Evolutionary conservation across 2,329 filamentous ascomycete species (phyloP).

Genomic region (Alternaria rosae): DNA sequence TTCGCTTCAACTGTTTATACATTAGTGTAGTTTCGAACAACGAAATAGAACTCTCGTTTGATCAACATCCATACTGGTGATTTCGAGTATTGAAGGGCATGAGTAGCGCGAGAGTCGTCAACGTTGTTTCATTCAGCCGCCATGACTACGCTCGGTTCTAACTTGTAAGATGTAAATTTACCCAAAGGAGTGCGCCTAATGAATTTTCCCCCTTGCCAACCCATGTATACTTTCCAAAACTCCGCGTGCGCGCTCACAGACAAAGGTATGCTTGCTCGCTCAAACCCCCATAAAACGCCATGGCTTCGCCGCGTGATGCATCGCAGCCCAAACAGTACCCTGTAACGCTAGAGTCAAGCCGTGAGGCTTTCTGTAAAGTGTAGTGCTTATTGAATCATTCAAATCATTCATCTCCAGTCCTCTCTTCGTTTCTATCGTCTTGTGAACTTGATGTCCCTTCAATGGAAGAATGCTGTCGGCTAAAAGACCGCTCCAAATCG

Average conservation of each 20-base stretch:
- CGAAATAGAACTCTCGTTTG: background rate
- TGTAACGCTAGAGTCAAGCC: background rate
- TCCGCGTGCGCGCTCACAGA: conserved; percentile 5
- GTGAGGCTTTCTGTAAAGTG: conserved; percentile 1
- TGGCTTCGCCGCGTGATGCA: conserved; percentile 8
- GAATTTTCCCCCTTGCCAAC: background rate
- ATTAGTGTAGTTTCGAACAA: background rate
- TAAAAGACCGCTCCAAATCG: conserved; percentile 20
- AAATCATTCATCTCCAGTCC: background rate
- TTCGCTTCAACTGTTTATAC: conserved; percentile 1
- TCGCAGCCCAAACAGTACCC: conserved; percentile 4
- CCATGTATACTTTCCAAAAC: conserved; percentile 11
- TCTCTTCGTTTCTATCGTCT: background rate
- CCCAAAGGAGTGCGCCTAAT: background rate
- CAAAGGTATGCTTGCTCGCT: background rate
- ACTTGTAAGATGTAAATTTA: background rate
- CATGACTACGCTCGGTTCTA: background rate
- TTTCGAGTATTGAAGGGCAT: rapidly evolving
- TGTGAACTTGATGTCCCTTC: background rate
- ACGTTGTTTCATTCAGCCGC: background rate
- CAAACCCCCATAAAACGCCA: conserved; percentile 5
- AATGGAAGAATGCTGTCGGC: conserved; percentile 3
- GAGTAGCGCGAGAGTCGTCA: background rate
- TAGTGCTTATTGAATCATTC: background rate
- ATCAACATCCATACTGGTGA: background rate